A percentile compares a stretch with the other conserved stretches of the same genome.
phyloP scores from a whole-genome alignment of 768 basidiomycete species.

The Termitomyces sp. region DNA sequence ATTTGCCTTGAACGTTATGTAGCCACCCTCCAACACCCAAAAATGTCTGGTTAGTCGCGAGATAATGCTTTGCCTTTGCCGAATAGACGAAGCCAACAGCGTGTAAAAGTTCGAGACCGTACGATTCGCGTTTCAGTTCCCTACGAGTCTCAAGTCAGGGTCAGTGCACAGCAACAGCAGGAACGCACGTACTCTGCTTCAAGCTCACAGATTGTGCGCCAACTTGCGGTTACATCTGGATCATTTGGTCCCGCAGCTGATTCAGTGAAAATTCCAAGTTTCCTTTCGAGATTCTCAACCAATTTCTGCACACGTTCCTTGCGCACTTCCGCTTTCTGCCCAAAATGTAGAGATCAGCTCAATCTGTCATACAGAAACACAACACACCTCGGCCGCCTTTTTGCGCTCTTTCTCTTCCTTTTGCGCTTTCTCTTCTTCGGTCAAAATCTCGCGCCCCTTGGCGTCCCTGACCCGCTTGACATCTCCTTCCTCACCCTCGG shows the following conservation, averaged over 20 bases:
- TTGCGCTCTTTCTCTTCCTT: slow-evolving; percentile 72
- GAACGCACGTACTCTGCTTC: slow-evolving; percentile 69
- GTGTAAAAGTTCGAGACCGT: slow-evolving; percentile 82
- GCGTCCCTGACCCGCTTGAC: slow-evolving; percentile 54
- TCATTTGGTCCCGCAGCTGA: slow-evolving; percentile 70
- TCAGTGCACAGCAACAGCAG: background rate
- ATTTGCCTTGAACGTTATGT: slow-evolving; percentile 89
- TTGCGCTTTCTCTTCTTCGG: slow-evolving; percentile 68
- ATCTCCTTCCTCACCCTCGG: slow-evolving; percentile 47
- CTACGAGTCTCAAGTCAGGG: slow-evolving; percentile 30
- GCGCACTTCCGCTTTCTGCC: slow-evolving; percentile 76
- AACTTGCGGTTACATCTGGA: slow-evolving; percentile 64
- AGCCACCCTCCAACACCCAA: slow-evolving; percentile 92
- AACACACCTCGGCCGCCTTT: slow-evolving; percentile 63
- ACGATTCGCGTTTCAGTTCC: slow-evolving; percentile 81
- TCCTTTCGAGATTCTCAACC: slow-evolving; percentile 74
- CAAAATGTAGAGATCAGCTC: slow-evolving; percentile 3
- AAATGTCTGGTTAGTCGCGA: slow-evolving; percentile 67
- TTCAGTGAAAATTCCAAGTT: slow-evolving; percentile 86
- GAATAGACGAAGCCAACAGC: slow-evolving; percentile 84
- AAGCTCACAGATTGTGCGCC: slow-evolving; percentile 71
- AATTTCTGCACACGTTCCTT: slow-evolving; percentile 74
- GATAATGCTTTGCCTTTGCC: slow-evolving; percentile 78
- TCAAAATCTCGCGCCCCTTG: slow-evolving; percentile 49
- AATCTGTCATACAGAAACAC: slow-evolving; percentile 1